phyloP scores from a whole-genome alignment of 2,329 filamentous ascomycete genomes.

The Cladophialophora carrionii region DNA sequence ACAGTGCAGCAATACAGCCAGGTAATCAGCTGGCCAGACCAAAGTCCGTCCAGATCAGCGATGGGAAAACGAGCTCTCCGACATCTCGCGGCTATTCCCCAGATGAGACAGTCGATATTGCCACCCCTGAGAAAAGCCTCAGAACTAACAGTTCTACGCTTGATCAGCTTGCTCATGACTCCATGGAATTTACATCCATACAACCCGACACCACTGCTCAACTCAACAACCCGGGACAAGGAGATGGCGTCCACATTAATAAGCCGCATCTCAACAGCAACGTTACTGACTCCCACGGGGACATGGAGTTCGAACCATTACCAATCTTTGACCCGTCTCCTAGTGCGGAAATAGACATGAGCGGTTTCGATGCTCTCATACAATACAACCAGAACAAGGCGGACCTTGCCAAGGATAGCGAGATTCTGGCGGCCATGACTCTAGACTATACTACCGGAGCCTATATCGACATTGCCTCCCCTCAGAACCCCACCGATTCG shows the following conservation, averaged over 20 bases:
- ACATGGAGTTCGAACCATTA: background rate
- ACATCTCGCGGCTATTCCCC: background rate
- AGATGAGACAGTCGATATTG: background rate
- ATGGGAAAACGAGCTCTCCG: background rate
- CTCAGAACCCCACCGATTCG: background rate
- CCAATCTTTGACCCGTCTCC: background rate
- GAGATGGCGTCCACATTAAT: background rate
- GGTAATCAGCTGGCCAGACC: background rate
- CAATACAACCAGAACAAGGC: slow-evolving; percentile 24
- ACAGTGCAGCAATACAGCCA: background rate
- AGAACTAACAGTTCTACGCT: background rate
- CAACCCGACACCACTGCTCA: slow-evolving; percentile 2
- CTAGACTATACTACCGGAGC: background rate
- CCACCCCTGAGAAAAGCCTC: background rate
- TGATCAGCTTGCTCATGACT: background rate
- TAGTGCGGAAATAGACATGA: slow-evolving; percentile 6
- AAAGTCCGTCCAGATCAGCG: background rate
- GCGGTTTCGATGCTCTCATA: slow-evolving; percentile 15
- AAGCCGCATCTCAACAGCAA: background rate
- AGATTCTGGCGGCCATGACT: background rate
- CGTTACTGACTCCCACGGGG: background rate
- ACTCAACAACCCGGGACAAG: too few species aligned
- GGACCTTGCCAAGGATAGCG: slow-evolving; percentile 1
- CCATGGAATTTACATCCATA: background rate
- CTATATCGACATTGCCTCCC: background rate